Evolutionary conservation across 1,139 yeast species (phyloP), one percentile per base, ranked within the genome.

Genomic region (Yamadazyma dendronema): DNA sequence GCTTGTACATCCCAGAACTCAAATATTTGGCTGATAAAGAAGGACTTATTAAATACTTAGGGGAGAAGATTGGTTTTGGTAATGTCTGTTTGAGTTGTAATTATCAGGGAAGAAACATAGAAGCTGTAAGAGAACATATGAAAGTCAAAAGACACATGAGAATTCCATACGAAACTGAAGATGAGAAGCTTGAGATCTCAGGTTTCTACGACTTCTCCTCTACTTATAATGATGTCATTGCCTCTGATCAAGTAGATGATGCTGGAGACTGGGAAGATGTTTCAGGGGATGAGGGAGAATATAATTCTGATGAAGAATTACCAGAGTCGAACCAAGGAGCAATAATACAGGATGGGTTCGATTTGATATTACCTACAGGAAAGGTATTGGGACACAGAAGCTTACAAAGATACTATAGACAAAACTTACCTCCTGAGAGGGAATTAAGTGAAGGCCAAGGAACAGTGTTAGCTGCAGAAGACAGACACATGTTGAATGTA

Each of bases 111-210:
- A 76, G 77, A 48, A 79, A 81, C 39, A 58, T 90, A 26, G 95
- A 87, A 54, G 87, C 96, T 40, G 92, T 87, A 6, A 80, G 97
- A 48, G 95, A 89, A 30, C 99, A 92, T 59, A 84, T 90, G 88
- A 55, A 72, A 6, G 74, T 84, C 15, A 92, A 92, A 61, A 79
- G 89, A 44, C 99, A 92, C 58, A 84, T 90, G 67, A 77, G 79
- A 57, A 75, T 92, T 40, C 97, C 98, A 0, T 94, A 87, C 59
- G 97, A 92, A 51, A 63, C 79, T 0, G 85, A 81, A 43, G 84
- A 84, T 40, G 95, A 92, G 55, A 84, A 83, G 57, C 74, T 83
- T 38, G 88, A 84, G 53, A 72, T 90, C 30, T 79, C 94, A 0
- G 85, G 83, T 36, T 92, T 83, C 54, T 92, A 92, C 56, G 97